These are phyloP conservation scores for Carex sylvatica DNA, from an alignment of 202 grass and related monocot genomes.

Conservation along the genomic window DNA sequence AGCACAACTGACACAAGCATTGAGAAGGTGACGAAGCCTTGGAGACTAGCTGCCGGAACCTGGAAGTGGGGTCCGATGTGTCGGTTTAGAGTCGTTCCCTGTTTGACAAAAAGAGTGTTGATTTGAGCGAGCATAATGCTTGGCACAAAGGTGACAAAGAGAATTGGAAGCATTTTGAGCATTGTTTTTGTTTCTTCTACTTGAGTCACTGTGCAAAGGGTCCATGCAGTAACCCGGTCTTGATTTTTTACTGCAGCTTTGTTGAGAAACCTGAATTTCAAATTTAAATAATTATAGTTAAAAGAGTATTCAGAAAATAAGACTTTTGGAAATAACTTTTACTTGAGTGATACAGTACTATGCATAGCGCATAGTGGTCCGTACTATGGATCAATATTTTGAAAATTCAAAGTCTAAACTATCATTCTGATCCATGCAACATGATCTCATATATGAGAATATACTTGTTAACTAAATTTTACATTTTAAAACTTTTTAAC, in stretches of 20 bases:
- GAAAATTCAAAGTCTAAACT: no score
- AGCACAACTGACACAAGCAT: slow-evolving; percentile 74
- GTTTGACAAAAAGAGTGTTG: slow-evolving; percentile 93
- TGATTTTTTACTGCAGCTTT: slow-evolving; percentile 72
- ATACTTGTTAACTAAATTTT: no score
- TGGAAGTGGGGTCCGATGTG: slow-evolving; percentile 50
- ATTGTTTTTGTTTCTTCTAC: slow-evolving; percentile 93
- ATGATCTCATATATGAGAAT: no score
- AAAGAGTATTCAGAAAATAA: background rate
- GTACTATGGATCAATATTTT: no score
- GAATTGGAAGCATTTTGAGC: slow-evolving; percentile 80
- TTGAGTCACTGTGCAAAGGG: slow-evolving; percentile 79
- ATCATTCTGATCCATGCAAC: no score
- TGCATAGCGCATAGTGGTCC: no score
- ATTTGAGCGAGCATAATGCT: slow-evolving; percentile 64
- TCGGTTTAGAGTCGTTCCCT: slow-evolving; percentile 74
- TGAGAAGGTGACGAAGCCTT: slow-evolving; percentile 74
- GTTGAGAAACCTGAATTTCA: slow-evolving; percentile 39
- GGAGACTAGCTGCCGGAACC: slow-evolving; percentile 73
- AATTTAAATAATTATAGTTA: background rate
- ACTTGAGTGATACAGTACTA: no score
- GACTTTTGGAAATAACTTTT: background rate
- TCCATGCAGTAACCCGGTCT: slow-evolving; percentile 40
- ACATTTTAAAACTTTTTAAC: no score
- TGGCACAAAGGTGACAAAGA: slow-evolving; percentile 62